phyloP scores from a whole-genome alignment of 306 rosid species.

The Casuarina cunninghamiana region DNA sequence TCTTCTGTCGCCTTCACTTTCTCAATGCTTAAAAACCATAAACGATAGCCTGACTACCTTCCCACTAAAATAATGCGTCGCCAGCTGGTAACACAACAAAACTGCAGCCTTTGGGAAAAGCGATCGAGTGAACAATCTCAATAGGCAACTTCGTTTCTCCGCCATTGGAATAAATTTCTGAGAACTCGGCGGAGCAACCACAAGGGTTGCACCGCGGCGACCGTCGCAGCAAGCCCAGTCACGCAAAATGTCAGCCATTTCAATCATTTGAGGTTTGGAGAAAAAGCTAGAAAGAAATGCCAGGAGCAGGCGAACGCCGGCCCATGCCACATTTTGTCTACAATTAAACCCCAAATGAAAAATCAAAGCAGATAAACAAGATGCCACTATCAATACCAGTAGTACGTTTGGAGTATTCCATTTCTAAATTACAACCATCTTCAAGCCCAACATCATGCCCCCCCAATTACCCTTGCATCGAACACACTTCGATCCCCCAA shows the following conservation, averaged over 20 bases:
- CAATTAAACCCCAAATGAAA: not conserved
- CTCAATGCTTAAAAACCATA: no score
- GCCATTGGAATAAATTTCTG: not conserved
- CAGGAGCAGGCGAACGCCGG: slow-evolving; percentile 10
- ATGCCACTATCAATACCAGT: slow-evolving; percentile 34
- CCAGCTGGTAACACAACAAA: no score
- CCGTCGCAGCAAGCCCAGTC: not conserved
- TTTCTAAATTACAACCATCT: slow-evolving; percentile 1
- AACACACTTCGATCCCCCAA: not conserved
- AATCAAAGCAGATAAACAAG: slow-evolving; percentile 8
- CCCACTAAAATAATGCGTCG: no score
- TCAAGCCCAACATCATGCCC: slow-evolving; percentile 27
- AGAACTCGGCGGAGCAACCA: not conserved
- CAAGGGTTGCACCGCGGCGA: not conserved
- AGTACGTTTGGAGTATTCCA: slow-evolving; percentile 28
- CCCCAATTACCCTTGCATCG: slow-evolving; percentile 13
- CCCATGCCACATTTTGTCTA: slow-evolving; percentile 3
- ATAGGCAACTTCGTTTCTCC: not conserved
- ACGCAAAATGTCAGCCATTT: not conserved
- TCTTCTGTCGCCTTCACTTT: no score
- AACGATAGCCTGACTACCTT: no score
- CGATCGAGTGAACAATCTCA: no score
- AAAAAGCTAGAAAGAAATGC: not conserved
- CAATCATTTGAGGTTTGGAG: not conserved
- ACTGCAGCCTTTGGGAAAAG: no score